Percentiles rank a stretch among this genome's conserved stretches.
These are phyloP conservation scores for Ramalina intermedia DNA, from an alignment of 495 filamentous ascomycete genomes.

Conservation along the genomic window DNA sequence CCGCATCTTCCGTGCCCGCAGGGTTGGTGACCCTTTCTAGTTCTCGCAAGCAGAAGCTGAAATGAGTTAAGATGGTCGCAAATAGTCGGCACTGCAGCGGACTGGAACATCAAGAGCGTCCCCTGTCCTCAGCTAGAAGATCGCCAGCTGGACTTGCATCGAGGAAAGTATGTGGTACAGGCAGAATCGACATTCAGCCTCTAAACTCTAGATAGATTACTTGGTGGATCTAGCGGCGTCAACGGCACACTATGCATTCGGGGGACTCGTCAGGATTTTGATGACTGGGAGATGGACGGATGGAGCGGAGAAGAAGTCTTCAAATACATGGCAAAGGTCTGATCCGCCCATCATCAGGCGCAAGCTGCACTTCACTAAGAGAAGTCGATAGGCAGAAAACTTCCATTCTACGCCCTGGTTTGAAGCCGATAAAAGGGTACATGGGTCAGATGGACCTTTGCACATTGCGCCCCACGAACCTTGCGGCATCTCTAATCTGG, in stretches of 20 bases:
- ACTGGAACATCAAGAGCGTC: slow-evolving; percentile 32
- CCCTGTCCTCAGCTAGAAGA: slow-evolving; percentile 21
- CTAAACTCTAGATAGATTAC: slow-evolving; percentile 16
- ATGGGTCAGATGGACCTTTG: slow-evolving; percentile 18
- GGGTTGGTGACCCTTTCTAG: not conserved
- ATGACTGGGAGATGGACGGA: slow-evolving; percentile 32
- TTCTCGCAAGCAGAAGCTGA: not conserved
- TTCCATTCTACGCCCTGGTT: slow-evolving; percentile 15
- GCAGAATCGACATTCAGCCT: too few species aligned
- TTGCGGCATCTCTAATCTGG: slow-evolving; percentile 20
- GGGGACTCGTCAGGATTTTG: slow-evolving; percentile 33
- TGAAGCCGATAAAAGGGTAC: slow-evolving; percentile 6
- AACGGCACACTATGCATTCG: slow-evolving; percentile 38
- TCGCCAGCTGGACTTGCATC: too few species aligned
- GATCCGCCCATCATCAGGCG: too few species aligned
- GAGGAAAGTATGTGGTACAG: too few species aligned
- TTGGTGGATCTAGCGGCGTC: slow-evolving; percentile 34
- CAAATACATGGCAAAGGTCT: slow-evolving; percentile 24
- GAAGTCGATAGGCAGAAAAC: slow-evolving; percentile 14
- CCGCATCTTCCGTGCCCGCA: not conserved
- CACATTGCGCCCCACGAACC: slow-evolving; percentile 18
- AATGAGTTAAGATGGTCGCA: too few species aligned
- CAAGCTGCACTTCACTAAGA: not conserved
- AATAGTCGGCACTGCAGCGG: slow-evolving; percentile 7
- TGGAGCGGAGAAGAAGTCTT: slow-evolving; percentile 29